These are phyloP conservation scores for Mortierella antarctica DNA, from an alignment of 192 early-diverging fungal genomes.

Conservation along the genomic window DNA sequence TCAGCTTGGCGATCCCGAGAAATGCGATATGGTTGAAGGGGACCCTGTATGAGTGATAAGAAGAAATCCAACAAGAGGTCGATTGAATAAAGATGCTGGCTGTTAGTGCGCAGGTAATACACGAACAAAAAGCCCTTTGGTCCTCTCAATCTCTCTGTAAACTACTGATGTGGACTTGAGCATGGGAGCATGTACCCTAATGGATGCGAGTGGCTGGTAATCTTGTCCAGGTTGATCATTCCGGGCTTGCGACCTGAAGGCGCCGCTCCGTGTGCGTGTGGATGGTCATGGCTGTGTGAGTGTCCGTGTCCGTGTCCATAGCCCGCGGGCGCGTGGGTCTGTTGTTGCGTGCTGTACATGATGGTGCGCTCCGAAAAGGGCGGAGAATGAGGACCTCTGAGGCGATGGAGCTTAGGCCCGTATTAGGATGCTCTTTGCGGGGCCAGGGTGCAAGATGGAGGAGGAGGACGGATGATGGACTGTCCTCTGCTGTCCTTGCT, in stretches of 20 bases:
- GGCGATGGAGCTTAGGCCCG: too few relatives aligned
- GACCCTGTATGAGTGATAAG: constrained; percentile 12
- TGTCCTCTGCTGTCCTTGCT: too few relatives aligned
- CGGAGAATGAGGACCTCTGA: too few relatives aligned
- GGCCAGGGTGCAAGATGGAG: too few relatives aligned
- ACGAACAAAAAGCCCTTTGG: not conserved
- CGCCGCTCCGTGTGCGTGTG: constrained; percentile 11
- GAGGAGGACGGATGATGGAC: too few relatives aligned
- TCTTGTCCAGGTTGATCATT: constrained; percentile 53
- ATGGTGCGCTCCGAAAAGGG: not conserved
- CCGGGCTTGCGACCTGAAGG: constrained; percentile 33
- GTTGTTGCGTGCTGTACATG: constrained; percentile 32
- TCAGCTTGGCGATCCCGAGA: constrained; percentile 46
- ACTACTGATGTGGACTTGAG: too few relatives aligned
- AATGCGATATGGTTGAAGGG: constrained; percentile 55
- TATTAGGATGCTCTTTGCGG: too few relatives aligned
- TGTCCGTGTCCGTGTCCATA: constrained; percentile 15
- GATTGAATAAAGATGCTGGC: not conserved
- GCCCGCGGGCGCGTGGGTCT: not conserved
- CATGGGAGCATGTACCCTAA: constrained; percentile 30
- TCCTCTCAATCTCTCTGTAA: not conserved
- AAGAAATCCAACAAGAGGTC: not conserved
- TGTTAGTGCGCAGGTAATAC: too few relatives aligned
- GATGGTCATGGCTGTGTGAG: constrained; percentile 12
- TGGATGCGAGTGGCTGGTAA: constrained; percentile 35